Percentiles rank a stretch among this genome's conserved stretches.
phyloP scores from a whole-genome alignment of 169 alveolate species.

The Cryptosporidium muris region DNA sequence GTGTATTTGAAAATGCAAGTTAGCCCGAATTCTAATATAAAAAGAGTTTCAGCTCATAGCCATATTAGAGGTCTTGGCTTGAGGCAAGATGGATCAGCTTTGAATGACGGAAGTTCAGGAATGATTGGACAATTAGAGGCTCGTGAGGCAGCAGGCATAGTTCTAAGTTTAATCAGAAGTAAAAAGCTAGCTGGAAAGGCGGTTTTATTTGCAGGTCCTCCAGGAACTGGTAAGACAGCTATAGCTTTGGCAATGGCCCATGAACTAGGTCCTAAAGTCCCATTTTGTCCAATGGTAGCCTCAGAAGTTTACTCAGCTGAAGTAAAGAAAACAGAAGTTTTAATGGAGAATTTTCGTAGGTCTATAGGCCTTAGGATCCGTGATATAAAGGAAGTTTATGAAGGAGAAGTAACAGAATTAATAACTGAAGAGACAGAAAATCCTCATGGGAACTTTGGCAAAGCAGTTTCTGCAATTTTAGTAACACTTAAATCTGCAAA shows the following conservation, averaged over 20 bases:
- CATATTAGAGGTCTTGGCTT: constrained; percentile 99
- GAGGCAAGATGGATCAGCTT: constrained; percentile 90
- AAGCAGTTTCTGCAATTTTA: constrained; percentile 87
- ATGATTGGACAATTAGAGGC: constrained; percentile 98
- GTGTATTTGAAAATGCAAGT: too few species aligned
- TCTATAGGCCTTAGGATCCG: constrained; percentile 97
- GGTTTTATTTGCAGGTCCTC: constrained; percentile 90
- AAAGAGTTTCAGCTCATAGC: constrained; percentile 95
- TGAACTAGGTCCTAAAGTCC: constrained; percentile 99
- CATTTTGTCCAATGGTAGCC: constrained; percentile 99
- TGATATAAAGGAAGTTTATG: constrained; percentile 99
- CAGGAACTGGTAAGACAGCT: constrained; percentile 99
- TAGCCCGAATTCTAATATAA: neutral
- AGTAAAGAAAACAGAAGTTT: constrained; percentile 98
- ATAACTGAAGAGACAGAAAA: constrained; percentile 94
- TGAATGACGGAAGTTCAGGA: constrained; percentile 88
- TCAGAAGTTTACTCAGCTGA: constrained; percentile 99
- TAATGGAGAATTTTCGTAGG: constrained; percentile 99
- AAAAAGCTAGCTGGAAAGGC: constrained; percentile 97
- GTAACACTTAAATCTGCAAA: constrained; percentile 94
- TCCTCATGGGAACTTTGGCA: constrained; percentile 86
- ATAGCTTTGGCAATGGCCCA: constrained; percentile 98
- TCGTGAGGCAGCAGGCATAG: constrained; percentile 98
- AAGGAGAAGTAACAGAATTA: constrained; percentile 96
- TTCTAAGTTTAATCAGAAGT: constrained; percentile 95